Evolutionary conservation across 176 grass and related monocot species (phyloP).

Genomic region (Panicum miliaceum): DNA sequence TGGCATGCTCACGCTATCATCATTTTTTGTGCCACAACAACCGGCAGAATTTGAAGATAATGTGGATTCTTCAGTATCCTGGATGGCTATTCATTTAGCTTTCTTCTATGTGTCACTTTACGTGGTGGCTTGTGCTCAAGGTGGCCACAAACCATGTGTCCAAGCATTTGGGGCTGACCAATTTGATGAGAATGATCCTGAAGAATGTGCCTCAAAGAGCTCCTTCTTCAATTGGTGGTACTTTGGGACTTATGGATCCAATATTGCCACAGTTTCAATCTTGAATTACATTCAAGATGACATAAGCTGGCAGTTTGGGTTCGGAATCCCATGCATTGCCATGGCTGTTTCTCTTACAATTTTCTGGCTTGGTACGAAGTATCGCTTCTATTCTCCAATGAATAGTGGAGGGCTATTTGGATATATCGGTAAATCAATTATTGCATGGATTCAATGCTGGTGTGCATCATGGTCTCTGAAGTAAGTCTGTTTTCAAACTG

Average conservation of each 20-base stretch:
- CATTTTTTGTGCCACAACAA: slow-evolving; percentile 37
- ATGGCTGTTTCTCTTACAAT: slow-evolving; percentile 52
- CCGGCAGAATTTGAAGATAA: slow-evolving; percentile 12
- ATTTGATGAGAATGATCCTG: slow-evolving; percentile 57
- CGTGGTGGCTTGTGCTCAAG: slow-evolving; percentile 55
- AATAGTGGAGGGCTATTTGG: slow-evolving; percentile 5
- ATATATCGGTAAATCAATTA: slow-evolving; percentile 25
- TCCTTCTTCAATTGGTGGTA: slow-evolving; percentile 83
- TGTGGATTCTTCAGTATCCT: background rate
- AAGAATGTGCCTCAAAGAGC: slow-evolving; percentile 47
- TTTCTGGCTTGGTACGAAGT: slow-evolving; percentile 52
- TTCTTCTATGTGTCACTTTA: slow-evolving; percentile 63
- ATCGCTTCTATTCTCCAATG: slow-evolving; percentile 47
- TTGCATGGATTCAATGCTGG: slow-evolving; percentile 12
- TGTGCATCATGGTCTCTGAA: slow-evolving; percentile 3
- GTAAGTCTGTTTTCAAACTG: background rate
- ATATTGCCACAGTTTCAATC: slow-evolving; percentile 39
- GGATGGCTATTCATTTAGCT: slow-evolving; percentile 34
- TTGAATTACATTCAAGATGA: slow-evolving; percentile 61
- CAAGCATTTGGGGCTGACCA: slow-evolving; percentile 77
- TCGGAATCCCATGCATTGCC: slow-evolving; percentile 55
- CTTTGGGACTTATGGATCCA: slow-evolving; percentile 44
- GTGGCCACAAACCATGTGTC: slow-evolving; percentile 60
- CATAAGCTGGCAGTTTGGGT: slow-evolving; percentile 55
- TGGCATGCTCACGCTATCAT: slow-evolving; percentile 58